Base-by-base conservation (phyloP, 495 filamentous ascomycete genomes). In the Aspergillus carlsbadensis region DNA sequence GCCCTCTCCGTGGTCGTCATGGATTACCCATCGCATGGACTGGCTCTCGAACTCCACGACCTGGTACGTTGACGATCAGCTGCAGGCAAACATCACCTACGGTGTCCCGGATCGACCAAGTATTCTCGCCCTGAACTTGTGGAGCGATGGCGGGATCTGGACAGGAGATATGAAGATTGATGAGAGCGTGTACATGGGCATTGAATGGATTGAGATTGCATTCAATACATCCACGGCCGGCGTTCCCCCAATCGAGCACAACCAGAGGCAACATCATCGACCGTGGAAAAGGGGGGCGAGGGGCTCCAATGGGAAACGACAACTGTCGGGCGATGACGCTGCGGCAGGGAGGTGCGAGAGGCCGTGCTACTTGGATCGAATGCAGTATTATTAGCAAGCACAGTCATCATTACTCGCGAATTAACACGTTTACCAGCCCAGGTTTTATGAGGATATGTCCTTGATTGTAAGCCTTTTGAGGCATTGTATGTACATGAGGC, bases 141-240 rank as follows among this genome's bases (percentile, higher is more conserved):
- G 89, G 89, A 87, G 85, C 64, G 83, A 91, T 62, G 88, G 88
- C 0, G 85, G 87, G 0, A 60, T 70, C 3, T 92, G 88, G 88
- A 81, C 84, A 1, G 89, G 89, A 1, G 85, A 89, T 57, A 87
- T 92, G 87, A 74, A 58, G 8, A 61, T 81, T 1, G 75, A 75
- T 0, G 73, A 80, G 2, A 77, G 78, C 22, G 87, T 89, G 4
- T 80, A 81, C 50, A 67, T 91, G 60, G 86, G 87, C 60, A 77
- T 92, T 24, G 84, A 90, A 63, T 91, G 86, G 81, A 81, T 91
- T 20, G 87, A 92, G 62, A 61, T 91, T 56, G 78, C 84, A 4
- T 92, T 84, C 59, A 92, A 92, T 39, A 47, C 65, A 0, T 70
- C 72, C 1, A 52, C 59, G 1, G 61, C 64, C 37, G 47, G 34